Conservation (phyloP, 2,329 filamentous ascomycete species). For the Sclerotinia nivalis region DNA sequence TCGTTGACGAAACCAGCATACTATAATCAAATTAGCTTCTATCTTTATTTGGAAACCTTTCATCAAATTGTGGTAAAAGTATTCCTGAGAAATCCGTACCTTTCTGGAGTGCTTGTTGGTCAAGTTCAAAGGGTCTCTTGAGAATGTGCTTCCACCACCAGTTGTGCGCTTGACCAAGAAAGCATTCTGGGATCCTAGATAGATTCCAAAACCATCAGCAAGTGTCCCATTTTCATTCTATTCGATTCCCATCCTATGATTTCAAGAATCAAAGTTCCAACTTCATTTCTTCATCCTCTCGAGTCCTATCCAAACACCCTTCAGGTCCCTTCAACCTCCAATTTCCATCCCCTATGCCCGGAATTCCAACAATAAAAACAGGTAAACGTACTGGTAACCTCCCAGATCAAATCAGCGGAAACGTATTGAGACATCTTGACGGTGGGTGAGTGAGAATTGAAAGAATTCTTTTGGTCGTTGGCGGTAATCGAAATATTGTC, state of each 20-base stretch:
- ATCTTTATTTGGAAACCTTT: neutral
- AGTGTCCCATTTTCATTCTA: neutral
- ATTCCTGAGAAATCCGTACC: conserved; percentile 52
- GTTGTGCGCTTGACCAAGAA: conserved; percentile 88
- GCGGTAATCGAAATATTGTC: conserved; percentile 22
- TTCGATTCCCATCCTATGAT: neutral
- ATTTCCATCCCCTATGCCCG: neutral
- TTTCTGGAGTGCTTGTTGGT: conserved; percentile 89
- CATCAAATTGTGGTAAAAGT: neutral
- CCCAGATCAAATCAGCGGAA: conserved; percentile 91
- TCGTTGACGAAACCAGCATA: conserved; percentile 91
- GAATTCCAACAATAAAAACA: conserved; percentile 13
- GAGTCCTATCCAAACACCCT: neutral
- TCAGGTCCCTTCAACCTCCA: neutral
- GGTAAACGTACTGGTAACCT: conserved; percentile 79
- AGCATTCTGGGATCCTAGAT: conserved; percentile 78
- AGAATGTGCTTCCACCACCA: conserved; percentile 83
- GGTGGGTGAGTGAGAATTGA: conserved; percentile 22
- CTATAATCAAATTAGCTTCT: conserved; percentile 48
- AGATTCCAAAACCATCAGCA: conserved; percentile 24
- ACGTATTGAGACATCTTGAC: conserved; percentile 60
- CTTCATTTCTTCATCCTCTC: neutral
- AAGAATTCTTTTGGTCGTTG: conserved; percentile 13
- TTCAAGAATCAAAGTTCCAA: neutral
- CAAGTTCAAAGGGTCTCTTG: conserved; percentile 91